A percentile compares a stretch with the other conserved stretches of the same genome.
phyloP scores from a whole-genome alignment of 2,329 filamentous ascomycete species.

The Microcyclosporella mali region DNA sequence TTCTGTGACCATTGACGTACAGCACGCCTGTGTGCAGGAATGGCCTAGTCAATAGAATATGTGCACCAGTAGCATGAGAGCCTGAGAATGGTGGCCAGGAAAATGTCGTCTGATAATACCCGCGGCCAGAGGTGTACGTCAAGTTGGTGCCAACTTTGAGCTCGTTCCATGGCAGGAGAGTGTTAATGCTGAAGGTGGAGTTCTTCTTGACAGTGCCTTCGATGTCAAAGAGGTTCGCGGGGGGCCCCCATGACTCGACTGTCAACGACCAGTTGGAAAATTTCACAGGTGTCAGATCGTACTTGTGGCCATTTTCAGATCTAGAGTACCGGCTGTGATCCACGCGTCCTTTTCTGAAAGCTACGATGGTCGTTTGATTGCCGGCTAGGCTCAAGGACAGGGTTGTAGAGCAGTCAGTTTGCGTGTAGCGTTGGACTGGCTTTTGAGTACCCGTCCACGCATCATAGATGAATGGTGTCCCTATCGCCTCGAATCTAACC shows the following conservation, averaged over 20 bases:
- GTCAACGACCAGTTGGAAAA: slow-evolving; percentile 8
- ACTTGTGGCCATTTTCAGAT: not conserved
- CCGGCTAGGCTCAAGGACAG: slow-evolving; percentile 34
- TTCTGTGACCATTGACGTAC: slow-evolving; percentile 6
- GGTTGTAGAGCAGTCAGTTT: slow-evolving; percentile 21
- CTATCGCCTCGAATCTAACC: slow-evolving; percentile 27
- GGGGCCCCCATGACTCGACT: slow-evolving; percentile 8
- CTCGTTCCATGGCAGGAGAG: slow-evolving; percentile 5
- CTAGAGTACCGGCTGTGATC: not conserved
- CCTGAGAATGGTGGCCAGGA: not conserved
- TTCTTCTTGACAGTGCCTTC: slow-evolving; percentile 7
- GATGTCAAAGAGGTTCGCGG: slow-evolving; percentile 4
- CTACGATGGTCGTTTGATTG: slow-evolving; percentile 38
- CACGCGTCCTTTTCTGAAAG: slow-evolving; percentile 24
- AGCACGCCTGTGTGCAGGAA: slow-evolving; percentile 9
- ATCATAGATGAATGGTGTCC: slow-evolving; percentile 36
- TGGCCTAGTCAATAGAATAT: slow-evolving; percentile 3
- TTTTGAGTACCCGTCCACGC: slow-evolving; percentile 39
- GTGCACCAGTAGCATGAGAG: not conserved
- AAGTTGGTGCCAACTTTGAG: slow-evolving; percentile 3
- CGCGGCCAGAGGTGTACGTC: slow-evolving; percentile 3
- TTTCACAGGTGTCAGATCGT: not conserved
- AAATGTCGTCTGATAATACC: slow-evolving; percentile 7
- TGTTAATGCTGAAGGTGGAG: slow-evolving; percentile 2
- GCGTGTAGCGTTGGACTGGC: slow-evolving; percentile 30